Base-by-base conservation (phyloP, 495 filamentous ascomycete species). In the Sordaria brevicollis region DNA sequence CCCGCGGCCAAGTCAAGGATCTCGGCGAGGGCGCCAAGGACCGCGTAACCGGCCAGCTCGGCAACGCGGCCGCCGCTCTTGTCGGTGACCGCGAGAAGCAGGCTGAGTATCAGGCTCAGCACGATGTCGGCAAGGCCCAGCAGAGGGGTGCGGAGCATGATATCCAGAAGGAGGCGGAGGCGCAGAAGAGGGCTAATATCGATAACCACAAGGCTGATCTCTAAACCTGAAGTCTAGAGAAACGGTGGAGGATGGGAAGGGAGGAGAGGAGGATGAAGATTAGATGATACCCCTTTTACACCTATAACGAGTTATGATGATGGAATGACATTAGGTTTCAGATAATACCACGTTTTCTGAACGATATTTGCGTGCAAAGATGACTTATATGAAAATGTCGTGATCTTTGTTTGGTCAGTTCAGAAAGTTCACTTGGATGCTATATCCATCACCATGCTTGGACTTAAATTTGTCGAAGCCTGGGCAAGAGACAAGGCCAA, bases 101-200 rank as follows among this genome's bases (percentile, higher is more conserved):
- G 83, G 70, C 76, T 10, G 82, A 86, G 73, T 87, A 85, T 65
- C 83, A 89, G 79, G 75, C 86, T 62, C 83, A 90, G 77, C 94
- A 96, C 74, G 94, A 96, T 76, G 80, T 86, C 73, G 94, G 94
- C 37, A 97, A 97, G 87, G 93, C 91, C 31, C 83, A 86, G 76
- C 90, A 96, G 84, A 85, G 94, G 13, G 90, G 94, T 67, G 94
- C 89, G 11, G 94, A 97, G 87, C 80, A 82, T 31, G 94, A 97
- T 77, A 87, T 97, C 69, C 79, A 88, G 74, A 93, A 92, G 87
- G 85, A 90, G 82, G 81, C 81, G 1, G 82, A 84, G 71, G 82
- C 81, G 6, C 78, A 79, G 68, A 65, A 76, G 74, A 71, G 71
- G 62, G 65, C n/a, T n/a, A n/a, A n/a, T n/a, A n/a, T n/a, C n/a